A percentile compares a stretch with the other conserved stretches of the same genome.
phyloP scores from a whole-genome alignment of 768 basidiomycete genomes.

The Neoboletus subvelutipes region DNA sequence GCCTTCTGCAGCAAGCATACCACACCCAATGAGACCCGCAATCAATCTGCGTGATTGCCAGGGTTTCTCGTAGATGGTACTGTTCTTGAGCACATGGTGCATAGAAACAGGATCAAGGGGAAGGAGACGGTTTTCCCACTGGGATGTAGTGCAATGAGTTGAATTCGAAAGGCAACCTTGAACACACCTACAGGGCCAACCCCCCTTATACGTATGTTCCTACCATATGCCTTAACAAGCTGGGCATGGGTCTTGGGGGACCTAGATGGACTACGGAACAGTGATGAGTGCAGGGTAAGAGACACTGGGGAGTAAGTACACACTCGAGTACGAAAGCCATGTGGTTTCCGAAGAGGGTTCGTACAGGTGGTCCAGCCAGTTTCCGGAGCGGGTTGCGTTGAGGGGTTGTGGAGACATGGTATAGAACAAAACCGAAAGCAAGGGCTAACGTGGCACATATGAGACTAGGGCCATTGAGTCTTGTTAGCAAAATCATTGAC shows the following conservation, averaged over 20 bases:
- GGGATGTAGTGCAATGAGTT: slow-evolving; percentile 9
- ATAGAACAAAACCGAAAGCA: slow-evolving; percentile 22
- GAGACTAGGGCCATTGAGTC: slow-evolving; percentile 7
- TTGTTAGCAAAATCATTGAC: slow-evolving; percentile 2
- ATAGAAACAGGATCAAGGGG: slow-evolving; percentile 80
- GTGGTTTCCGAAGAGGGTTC: slow-evolving; percentile 51
- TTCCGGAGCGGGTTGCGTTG: slow-evolving; percentile 45
- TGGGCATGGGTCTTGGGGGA: slow-evolving; percentile 55
- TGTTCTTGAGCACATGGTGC: slow-evolving; percentile 69
- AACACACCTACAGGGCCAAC: slow-evolving; percentile 59
- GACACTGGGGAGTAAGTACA: slow-evolving; percentile 19
- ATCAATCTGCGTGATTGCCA: slow-evolving; percentile 76
- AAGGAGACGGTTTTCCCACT: slow-evolving; percentile 81
- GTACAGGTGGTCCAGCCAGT: slow-evolving; percentile 61
- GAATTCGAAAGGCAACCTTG: not conserved
- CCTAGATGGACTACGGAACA: slow-evolving; percentile 44
- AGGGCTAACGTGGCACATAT: slow-evolving; percentile 10
- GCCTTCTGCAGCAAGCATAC: slow-evolving; percentile 80
- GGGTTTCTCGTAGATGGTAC: slow-evolving; percentile 79
- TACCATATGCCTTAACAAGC: slow-evolving; percentile 60
- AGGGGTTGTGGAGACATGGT: slow-evolving; percentile 27
- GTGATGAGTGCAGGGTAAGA: not conserved
- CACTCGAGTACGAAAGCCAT: slow-evolving; percentile 59
- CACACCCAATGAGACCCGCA: slow-evolving; percentile 75
- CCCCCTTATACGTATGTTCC: slow-evolving; percentile 68